Evolutionary conservation across 2,329 filamentous ascomycete genomes (phyloP).

Genomic region (Scleromitrula shiraiana): DNA sequence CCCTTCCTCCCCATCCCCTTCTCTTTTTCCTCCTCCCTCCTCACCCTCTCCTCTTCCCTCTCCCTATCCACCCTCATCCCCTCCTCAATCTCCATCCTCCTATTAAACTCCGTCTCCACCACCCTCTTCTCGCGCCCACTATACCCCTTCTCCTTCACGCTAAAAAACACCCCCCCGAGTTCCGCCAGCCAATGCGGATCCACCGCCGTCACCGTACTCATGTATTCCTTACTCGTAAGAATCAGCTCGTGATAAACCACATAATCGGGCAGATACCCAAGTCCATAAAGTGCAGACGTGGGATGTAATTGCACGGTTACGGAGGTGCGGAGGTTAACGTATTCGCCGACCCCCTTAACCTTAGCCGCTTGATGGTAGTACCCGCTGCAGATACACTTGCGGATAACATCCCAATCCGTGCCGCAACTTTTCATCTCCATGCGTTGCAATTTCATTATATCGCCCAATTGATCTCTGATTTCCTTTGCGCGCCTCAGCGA

Average conservation of each 20-base stretch:
- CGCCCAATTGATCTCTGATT: constrained; percentile 84
- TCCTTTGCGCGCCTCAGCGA: constrained; percentile 85
- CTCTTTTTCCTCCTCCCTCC: constrained; percentile 43
- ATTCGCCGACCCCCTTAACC: constrained; percentile 93
- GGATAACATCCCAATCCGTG: constrained; percentile 93
- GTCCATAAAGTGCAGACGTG: constrained; percentile 84
- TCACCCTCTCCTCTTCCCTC: constrained; percentile 50
- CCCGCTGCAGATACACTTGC: constrained; percentile 93
- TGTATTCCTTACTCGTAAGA: constrained; percentile 93
- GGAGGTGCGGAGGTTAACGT: constrained; percentile 90
- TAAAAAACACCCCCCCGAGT: constrained; percentile 94
- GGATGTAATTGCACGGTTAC: constrained; percentile 93
- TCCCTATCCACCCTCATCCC: constrained; percentile 85
- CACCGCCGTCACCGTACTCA: constrained; percentile 92
- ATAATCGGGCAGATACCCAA: constrained; percentile 91
- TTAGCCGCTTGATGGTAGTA: constrained; percentile 98
- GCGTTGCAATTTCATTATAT: constrained; percentile 91
- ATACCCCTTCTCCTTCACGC: constrained; percentile 94
- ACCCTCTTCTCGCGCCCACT: constrained; percentile 77
- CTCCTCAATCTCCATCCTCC: constrained; percentile 84
- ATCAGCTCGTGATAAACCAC: constrained; percentile 98
- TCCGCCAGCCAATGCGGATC: constrained; percentile 97
- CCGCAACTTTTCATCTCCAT: constrained; percentile 83
- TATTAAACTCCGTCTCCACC: constrained; percentile 86
- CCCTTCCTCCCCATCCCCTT: constrained; percentile 34